Evolutionary conservation across 129 eudicot species (phyloP), one percentile per base, ranked within the genome.

Genomic region (Glebionis coronaria): DNA sequence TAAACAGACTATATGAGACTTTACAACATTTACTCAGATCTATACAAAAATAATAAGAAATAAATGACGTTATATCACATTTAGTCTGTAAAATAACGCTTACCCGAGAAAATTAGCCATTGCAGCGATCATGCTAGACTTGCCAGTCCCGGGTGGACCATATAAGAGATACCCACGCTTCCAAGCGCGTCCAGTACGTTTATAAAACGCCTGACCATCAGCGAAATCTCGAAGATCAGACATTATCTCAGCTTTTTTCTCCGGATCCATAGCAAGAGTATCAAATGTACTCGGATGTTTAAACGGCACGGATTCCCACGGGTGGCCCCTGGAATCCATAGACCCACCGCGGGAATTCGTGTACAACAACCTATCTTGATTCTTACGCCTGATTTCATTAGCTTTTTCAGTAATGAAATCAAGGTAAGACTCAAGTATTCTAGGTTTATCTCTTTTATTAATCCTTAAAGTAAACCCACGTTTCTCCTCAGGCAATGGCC

Each of bases 121-220:
- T 53, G 98, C 98, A 0, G 98, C 98, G 49, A 93, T 93, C 96
- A 93, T 93, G 54, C 98, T 93, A 0, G 98, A 93, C 19, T 93
- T 93, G 0, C 98, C 98, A 4, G 98, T 93, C 15, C 98, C 98
- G 0, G 98, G 98, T 0, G 96, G 98, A 4, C 98, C 98, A 50
- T 85, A 86, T 18, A 93, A 49, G 5, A 93, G 68, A 50, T 93
- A 93, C 0, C 98, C 98, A 4, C 98, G 80, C 23, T 93, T 93
- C 98, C 98, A 93, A 0, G 98, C 96, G 71, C 98, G 80, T 1
- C 98, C 98, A 1, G 98, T 93, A n/a, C 85, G 80, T 69, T 83
- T 87, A n/a, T 93, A 93, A 52, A 93, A 93, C 11, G 76, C 71
- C 14, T 93, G 86, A 0, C 98, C 98, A n/a, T 69, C 82, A 1